phyloP scores from a whole-genome alignment of 2,329 filamentous ascomycete genomes.

The Colletotrichum karsti region DNA sequence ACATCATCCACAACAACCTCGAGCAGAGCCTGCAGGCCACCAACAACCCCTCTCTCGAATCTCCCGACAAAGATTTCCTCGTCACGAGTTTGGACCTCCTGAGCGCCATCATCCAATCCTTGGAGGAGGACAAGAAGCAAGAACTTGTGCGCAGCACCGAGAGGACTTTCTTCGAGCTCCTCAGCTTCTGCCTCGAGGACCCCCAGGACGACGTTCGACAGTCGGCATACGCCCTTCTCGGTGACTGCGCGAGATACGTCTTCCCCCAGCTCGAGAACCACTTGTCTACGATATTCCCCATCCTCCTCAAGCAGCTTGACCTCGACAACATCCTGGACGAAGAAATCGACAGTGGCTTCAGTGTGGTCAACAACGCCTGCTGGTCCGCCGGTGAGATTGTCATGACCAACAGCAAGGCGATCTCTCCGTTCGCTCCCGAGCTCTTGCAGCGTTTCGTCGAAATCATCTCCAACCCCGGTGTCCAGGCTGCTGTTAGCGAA shows the following conservation, averaged over 20 bases:
- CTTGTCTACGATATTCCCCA: constrained; percentile 77
- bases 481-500: constrained; percentile 88
- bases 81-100: constrained; percentile 94
- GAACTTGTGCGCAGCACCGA: constrained; percentile 79
- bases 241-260: constrained; percentile 93
- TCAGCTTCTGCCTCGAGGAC: constrained; percentile 93
- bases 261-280: constrained; percentile 82
- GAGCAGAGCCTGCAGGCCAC: constrained; percentile 79
- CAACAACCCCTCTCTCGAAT: constrained; percentile 74
- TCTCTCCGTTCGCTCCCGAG: constrained; percentile 80
- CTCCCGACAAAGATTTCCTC: constrained; percentile 95
- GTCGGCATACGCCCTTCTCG: constrained; percentile 92
- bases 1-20: constrained; percentile 91
- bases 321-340: constrained; percentile 80
- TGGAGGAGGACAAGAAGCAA: constrained; percentile 77
- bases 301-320: constrained; percentile 89
- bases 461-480: constrained; percentile 85
- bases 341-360: constrained; percentile 84
- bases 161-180: constrained; percentile 87
- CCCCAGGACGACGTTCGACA: constrained; percentile 91
- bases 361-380: constrained; percentile 97
- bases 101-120: constrained; percentile 91
- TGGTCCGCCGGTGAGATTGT: constrained; percentile 96
- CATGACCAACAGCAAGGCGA: constrained; percentile 77
- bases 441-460: constrained; percentile 80